Base-by-base conservation (phyloP, 2,329 filamentous ascomycete species). In the Zymoseptoria ardabiliae region DNA sequence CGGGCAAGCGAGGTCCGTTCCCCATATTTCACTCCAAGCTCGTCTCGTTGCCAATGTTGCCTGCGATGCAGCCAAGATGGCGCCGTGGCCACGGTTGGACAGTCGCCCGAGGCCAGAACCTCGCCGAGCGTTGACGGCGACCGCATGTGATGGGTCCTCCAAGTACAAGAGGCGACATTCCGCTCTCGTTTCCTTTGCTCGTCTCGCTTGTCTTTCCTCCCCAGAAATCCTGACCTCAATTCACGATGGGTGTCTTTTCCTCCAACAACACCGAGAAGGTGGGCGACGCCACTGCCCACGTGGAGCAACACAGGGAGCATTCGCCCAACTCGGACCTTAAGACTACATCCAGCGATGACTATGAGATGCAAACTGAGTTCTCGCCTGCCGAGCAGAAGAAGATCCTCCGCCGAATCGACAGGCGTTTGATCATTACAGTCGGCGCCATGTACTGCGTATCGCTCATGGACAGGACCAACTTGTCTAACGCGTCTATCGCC, bases 401-500 rank as follows among this genome's bases (percentile, higher is more conserved):
- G 55, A 90, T 93, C 67, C 83, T 91, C 48, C 79, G 80, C 59
- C 83, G 84, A 9, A 78, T 93, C 64, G 90, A 94, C 72, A 76
- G 73, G 19, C 72, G 77, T 45, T 68, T 78, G 19, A 76, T 79
- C 25, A 65, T 74, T 6, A 78, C 74, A 0, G 72, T 77, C 2
- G 77, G 76, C 11, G 65, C 68, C 21, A 65, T 63, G 63, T 65
- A 45, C 35, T n/a, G 11, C 11, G 35, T 45, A 5, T 45, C 35
- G 11, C 45, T 62, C 20, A 63, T 63, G 61, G 90, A 94, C 70
- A 80, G 90, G 30, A 90, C 87, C 1, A 93, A 93, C 72, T 75
- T 92, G 70, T 83, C 83, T n/a, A 79, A 83, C 21, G 89, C 88
- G 49, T 83, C 83, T 52, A 87, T 93, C 70, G 89, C 90, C 20